These are phyloP conservation scores for Ogataea kodamae DNA, from an alignment of 805 yeast genomes.

Conservation along the genomic window DNA sequence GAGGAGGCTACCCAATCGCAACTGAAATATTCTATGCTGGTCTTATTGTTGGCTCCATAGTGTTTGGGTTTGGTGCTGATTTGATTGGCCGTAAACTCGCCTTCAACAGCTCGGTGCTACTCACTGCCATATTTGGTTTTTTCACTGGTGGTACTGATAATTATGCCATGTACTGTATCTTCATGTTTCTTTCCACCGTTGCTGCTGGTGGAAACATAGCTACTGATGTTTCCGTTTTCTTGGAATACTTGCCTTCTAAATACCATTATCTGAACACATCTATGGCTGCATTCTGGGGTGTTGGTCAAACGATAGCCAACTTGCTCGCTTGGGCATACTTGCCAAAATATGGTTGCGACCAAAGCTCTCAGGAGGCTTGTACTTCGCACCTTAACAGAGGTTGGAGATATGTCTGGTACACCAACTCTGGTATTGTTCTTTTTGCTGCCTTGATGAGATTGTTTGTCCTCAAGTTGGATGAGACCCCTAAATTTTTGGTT, in stretches of 20 bases:
- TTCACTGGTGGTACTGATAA: constrained; percentile 47
- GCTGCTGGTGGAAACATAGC: constrained; percentile 53
- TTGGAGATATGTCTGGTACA: constrained; percentile 58
- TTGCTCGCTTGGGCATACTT: constrained; percentile 55
- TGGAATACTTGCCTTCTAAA: constrained; percentile 47
- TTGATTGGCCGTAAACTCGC: constrained; percentile 48
- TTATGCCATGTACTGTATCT: constrained; percentile 43
- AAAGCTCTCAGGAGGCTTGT: constrained; percentile 43
- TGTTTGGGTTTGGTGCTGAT: constrained; percentile 53
- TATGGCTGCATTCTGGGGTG: constrained; percentile 58
- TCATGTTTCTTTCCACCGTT: constrained; percentile 38
- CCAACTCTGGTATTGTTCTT: constrained; percentile 50
- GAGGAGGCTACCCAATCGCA: constrained; percentile 37
- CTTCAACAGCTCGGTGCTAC: constrained; percentile 43
- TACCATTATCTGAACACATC: constrained; percentile 47
- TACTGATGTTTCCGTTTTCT: constrained; percentile 45
- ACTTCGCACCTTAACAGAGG: constrained; percentile 48
- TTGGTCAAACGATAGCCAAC: constrained; percentile 54
- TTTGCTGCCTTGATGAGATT: constrained; percentile 47
- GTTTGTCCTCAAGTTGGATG: constrained; percentile 43
- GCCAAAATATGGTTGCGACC: constrained; percentile 46
- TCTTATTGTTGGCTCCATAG: constrained; percentile 45
- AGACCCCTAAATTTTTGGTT: constrained; percentile 54
- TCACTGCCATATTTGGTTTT: constrained; percentile 44
- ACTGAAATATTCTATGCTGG: constrained; percentile 45